Evolutionary conservation across 164 flowering plant genomes (phyloP), one percentile per base, ranked within the genome.

Genomic region (Vitis rupestris): DNA sequence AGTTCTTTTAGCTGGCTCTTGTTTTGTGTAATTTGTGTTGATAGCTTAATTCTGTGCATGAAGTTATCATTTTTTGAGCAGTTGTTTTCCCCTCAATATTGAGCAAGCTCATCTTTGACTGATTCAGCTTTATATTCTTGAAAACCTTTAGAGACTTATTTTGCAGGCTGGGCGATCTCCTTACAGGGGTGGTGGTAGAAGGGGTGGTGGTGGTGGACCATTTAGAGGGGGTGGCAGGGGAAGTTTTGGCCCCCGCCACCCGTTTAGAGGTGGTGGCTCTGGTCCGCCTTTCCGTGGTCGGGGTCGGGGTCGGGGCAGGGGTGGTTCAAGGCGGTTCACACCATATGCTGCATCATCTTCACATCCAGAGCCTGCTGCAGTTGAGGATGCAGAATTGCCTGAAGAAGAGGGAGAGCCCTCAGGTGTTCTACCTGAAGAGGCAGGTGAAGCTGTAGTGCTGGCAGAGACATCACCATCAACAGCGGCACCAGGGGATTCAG

Each of bases 221-320:
- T 73, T 57, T 17, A 44, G 63, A 70, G 71, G 82, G 23, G 76
- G 81, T 55, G 76, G 77, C 37, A 72, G 61, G 59, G 70, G 60
- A 57, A 53, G 53, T 44, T 57, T 56, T 61, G 73, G 55, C 29
- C 15, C 53, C 49, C 57, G 60, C 4, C 60, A 48, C 48, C 37
- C 72, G 14, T 37, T 37, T 3, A 23, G 64, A 15, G 16, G 61
- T 13, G 68, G 68, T 23, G 63, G 62, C 14, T 19, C 63, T 0
- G 67, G 47, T 4, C 53, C 67, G 1, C 67, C 44, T 62, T 29
- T 67, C 47, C 56, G 31, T 65, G 68, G 61, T 8, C 70, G 70
- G 59, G 77, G 75, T 9, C 65, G 55, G 51, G 75, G 65, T 14
- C 62, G 70, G 49, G 69, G 71, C 16, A 27, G 66, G 49, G 56